Evolutionary conservation across 2,329 filamentous ascomycete genomes (phyloP), one percentile per base, ranked within the genome.

Genomic region (Catunica adiposa): DNA sequence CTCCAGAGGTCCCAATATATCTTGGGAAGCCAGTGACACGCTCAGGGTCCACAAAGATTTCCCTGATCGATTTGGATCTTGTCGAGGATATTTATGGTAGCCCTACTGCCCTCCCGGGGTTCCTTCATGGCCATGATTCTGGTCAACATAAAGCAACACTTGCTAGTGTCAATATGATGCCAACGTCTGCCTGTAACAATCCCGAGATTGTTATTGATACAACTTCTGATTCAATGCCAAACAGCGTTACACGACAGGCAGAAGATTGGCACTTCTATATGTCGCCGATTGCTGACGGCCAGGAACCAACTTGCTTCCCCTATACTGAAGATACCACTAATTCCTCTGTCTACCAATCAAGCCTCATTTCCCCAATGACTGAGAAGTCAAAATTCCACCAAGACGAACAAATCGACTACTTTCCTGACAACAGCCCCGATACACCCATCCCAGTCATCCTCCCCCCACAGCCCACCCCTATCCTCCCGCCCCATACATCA

Each of bases 51-150:
- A 71, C 65, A 62, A 69, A 77, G 55, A 79, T 83, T 62, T 81
- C 79, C 0, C 70, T 83, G 17, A 84, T 83, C 56, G 80, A 83
- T 61, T 71, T 83, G 6, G 80, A 82, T 59, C 76, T 73, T 1
- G 81, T 78, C 17, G 67, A 83, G 5, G 70, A 74, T 46, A 56
- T 58, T 5, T 8, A n/a, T 42, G 29, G 17, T 15, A 3, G 20
- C 34, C 23, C 25, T 50, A 25, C 50, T 29, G 6, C 25, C 55
- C 1, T 11, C 34, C 3, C 37, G 22, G 15, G 22, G 17, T 17
- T 37, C 42, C 7, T 48, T 25, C 20, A 42, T 22, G 7, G 15
- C 34, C 31, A 48, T 25, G 29, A 25, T 25, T 22, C 22, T 2
- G 23, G 22, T 25, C n/a, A n/a, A n/a, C n/a, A n/a, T n/a, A 3